Evolutionary conservation across 257 asterid genomes (phyloP), one percentile per base, ranked within the genome.

Genomic region (Parsonsia alboflavescens): DNA sequence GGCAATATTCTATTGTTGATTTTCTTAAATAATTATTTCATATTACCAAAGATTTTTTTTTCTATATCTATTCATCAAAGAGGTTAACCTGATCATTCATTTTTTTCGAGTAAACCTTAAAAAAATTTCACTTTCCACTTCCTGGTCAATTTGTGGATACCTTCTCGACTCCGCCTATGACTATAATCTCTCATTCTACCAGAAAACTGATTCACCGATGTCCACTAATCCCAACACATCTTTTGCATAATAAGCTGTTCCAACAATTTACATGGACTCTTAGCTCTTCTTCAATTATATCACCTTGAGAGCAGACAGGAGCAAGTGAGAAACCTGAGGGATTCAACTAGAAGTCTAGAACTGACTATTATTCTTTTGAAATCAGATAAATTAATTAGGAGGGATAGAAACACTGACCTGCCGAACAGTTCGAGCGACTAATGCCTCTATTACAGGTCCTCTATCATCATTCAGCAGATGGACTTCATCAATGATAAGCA

Each of bases 391-490:
- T 74, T 64, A 56, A 59, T 33, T 17, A 26, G 44, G 72, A 39
- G 54, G 73, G 28, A 66, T 12, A 77, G 66, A 79, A 74, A n/a
- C 57, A 44, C 76, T 63, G 59, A 90, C 99, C 98, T 94, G 99
- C 33, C 98, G 99, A 80, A 94, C 97, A 72, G 99, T 94, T 67
- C 99, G 97, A 68, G 99, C 99, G 68, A 94, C 99, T 76, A 94
- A 87, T 77, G 99, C 99, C 87, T 94, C 99, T 69, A 94, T 94
- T 17, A 94, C 99, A 75, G 99, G 88, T 73, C 99, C 99, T 83
- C 98, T 86, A 75, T 94, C 99, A 84, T 94, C 99, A 84, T 94
- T 94, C 86, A 94, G 77, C 75, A 94, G 87, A 78, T 94, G 99
- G 66, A 94, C 99, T 87, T 94, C 99, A 81, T 94, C 99, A 80